Conservation (phyloP, 805 yeast species). For the Candida schatavii region DNA sequence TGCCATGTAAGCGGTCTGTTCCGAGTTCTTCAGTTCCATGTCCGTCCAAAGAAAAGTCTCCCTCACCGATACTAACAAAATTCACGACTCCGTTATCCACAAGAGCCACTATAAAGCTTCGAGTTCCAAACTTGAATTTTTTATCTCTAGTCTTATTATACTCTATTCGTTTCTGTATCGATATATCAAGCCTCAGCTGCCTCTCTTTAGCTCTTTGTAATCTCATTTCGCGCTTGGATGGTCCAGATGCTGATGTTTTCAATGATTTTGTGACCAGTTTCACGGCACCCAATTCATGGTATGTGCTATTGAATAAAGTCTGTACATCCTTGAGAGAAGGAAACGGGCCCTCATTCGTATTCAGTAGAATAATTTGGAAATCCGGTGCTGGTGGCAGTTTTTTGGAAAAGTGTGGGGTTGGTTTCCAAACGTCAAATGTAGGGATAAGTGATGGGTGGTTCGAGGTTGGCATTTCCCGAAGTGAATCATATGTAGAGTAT, state of each 20-base stretch:
- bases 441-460: slow-evolving; percentile 23
- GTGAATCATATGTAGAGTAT: slow-evolving; percentile 12
- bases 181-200: slow-evolving; percentile 23
- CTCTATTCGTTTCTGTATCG: slow-evolving; percentile 22
- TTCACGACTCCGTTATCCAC: slow-evolving; percentile 75
- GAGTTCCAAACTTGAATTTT: slow-evolving; percentile 51
- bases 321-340: slow-evolving; percentile 47
- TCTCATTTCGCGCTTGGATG: slow-evolving; percentile 25
- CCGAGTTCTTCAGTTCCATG: slow-evolving; percentile 4
- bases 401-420: slow-evolving; percentile 67
- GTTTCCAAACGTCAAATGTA: slow-evolving; percentile 80
- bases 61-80: slow-evolving; percentile 53
- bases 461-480: slow-evolving; percentile 4
- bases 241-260: slow-evolving; percentile 12
- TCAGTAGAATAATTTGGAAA: slow-evolving; percentile 63
- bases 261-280: slow-evolving; percentile 9
- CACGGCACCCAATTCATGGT: not conserved
- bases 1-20: too few species aligned
- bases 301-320: slow-evolving; percentile 18
- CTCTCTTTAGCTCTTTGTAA: slow-evolving; percentile 23
- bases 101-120: slow-evolving; percentile 60
- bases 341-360: slow-evolving; percentile 41
- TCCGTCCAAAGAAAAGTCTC: slow-evolving; percentile 42
- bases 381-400: slow-evolving; percentile 70
- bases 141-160: slow-evolving; percentile 31